Percentiles rank a stretch among this genome's conserved stretches.
Evolutionary conservation across 169 alveolate species (phyloP).

Genomic region (Theileria orientalis): DNA sequence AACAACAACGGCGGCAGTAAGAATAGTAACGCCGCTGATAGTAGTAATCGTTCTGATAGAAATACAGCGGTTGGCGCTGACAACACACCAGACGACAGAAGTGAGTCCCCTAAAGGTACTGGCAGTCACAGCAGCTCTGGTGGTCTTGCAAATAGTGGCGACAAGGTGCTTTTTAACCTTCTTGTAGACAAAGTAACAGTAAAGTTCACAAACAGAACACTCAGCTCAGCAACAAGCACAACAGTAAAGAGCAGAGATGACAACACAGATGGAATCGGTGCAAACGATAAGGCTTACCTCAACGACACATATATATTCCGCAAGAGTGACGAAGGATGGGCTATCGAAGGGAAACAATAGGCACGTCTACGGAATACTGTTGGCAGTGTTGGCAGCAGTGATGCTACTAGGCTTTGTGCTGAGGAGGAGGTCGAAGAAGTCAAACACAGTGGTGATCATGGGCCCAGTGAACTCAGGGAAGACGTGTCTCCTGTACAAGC

Average conservation of each 20-base stretch:
- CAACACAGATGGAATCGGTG: not conserved
- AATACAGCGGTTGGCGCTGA: too few species aligned
- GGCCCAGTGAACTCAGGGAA: not conserved
- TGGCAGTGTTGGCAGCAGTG: not conserved
- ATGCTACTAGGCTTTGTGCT: not conserved
- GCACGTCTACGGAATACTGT: too few species aligned
- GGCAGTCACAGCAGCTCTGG: too few species aligned
- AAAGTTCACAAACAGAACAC: not conserved
- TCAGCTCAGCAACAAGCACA: not conserved
- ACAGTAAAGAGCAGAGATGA: not conserved
- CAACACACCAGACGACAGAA: too few species aligned
- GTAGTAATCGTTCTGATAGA: too few species aligned
- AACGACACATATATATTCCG: not conserved
- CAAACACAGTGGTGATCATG: not conserved
- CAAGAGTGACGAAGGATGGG: too few species aligned
- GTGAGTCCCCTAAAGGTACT: too few species aligned
- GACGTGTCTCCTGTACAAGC: not conserved
- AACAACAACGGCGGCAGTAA: not conserved
- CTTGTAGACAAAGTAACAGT: not conserved
- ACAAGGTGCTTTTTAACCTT: not conserved
- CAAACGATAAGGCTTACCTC: not conserved
- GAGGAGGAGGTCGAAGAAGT: not conserved
- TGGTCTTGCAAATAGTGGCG: too few species aligned
- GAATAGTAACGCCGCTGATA: too few species aligned
- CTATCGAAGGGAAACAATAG: too few species aligned